Conservation (phyloP, 345 rosid species). For the Syzygium oleosum region DNA sequence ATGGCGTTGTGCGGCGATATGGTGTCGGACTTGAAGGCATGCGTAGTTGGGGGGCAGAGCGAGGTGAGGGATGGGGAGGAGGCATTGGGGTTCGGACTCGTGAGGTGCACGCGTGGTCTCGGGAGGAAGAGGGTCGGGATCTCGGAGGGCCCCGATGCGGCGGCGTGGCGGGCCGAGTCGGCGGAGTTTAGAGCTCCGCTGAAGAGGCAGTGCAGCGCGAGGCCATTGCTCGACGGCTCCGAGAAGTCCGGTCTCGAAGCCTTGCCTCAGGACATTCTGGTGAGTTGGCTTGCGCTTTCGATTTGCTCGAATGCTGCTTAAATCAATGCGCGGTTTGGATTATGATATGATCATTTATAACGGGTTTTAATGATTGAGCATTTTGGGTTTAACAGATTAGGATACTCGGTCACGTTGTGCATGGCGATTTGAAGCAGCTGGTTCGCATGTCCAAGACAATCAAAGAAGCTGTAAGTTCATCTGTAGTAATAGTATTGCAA, state of each 20-base stretch:
- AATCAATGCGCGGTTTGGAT: not conserved
- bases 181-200: slow-evolving; percentile 10
- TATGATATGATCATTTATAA: not conserved
- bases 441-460: slow-evolving; percentile 49
- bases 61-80: slow-evolving; percentile 23
- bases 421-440: slow-evolving; percentile 65
- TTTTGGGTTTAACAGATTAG: slow-evolving; percentile 31
- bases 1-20: not conserved
- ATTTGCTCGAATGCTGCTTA: not conserved
- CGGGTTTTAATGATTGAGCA: not conserved
- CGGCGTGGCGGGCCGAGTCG: slow-evolving; percentile 1
- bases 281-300: slow-evolving; percentile 1
- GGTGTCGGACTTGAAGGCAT: not conserved
- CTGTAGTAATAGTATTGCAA: not conserved
- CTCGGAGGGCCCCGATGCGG: slow-evolving; percentile 13
- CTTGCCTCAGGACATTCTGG: slow-evolving; percentile 77
- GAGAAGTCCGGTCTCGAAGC: slow-evolving; percentile 44
- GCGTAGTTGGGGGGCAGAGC: slow-evolving; percentile 23
- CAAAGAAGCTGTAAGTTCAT: slow-evolving; percentile 60
- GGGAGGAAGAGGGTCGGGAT: slow-evolving; percentile 70
- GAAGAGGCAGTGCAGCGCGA: slow-evolving; percentile 51
- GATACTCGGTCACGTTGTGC: slow-evolving; percentile 60
- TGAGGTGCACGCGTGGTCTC: slow-evolving; percentile 36
- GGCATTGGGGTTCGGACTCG: slow-evolving; percentile 28
- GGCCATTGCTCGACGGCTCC: not conserved